A percentile compares a stretch with the other conserved stretches of the same genome.
phyloP scores from a whole-genome alignment of 2,329 filamentous ascomycete species.

The Aspergillus thermomutatus region DNA sequence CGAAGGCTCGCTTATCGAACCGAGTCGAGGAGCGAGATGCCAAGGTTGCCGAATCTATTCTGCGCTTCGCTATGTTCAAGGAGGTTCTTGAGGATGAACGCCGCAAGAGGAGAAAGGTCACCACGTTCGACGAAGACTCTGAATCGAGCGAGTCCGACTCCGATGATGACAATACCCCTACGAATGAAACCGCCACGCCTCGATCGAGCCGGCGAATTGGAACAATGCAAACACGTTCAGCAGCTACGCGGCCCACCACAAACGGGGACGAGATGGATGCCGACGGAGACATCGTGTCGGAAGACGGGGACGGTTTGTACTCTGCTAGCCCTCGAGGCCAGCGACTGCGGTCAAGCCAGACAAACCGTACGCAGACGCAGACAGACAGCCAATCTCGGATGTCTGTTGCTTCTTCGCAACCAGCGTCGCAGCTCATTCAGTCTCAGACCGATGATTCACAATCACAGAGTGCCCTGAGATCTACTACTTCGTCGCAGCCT shows the following conservation, averaged over 20 bases:
- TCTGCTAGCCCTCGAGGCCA: conserved; percentile 47
- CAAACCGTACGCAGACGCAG: conserved; percentile 41
- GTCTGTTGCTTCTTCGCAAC: conserved; percentile 76
- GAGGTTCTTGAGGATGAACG: conserved; percentile 79
- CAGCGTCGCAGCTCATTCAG: conserved; percentile 65
- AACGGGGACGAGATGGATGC: conserved; percentile 44
- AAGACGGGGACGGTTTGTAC: conserved; percentile 54
- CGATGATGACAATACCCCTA: conserved; percentile 23
- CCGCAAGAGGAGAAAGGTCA: conserved; percentile 77
- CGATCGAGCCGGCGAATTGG: conserved; percentile 32
- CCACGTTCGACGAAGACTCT: conserved; percentile 61
- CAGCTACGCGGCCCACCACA: conserved; percentile 35
- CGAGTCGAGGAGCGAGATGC: conserved; percentile 89
- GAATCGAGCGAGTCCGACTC: conserved; percentile 41
- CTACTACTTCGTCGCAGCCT: conserved; percentile 40
- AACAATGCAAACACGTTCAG: conserved; percentile 31
- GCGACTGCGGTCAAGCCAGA: conserved; percentile 34
- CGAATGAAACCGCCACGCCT: conserved; percentile 28
- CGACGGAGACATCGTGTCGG: conserved; percentile 51
- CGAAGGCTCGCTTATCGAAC: conserved; percentile 84
- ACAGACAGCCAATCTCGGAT: conserved; percentile 49
- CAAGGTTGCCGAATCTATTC: conserved; percentile 78
- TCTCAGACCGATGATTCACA: conserved; percentile 52
- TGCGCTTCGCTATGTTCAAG: conserved; percentile 95
- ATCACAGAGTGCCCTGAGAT: conserved; percentile 40